Base-by-base conservation (phyloP, 2,329 filamentous ascomycete species). In the Chaetomiaceae sp. region DNA sequence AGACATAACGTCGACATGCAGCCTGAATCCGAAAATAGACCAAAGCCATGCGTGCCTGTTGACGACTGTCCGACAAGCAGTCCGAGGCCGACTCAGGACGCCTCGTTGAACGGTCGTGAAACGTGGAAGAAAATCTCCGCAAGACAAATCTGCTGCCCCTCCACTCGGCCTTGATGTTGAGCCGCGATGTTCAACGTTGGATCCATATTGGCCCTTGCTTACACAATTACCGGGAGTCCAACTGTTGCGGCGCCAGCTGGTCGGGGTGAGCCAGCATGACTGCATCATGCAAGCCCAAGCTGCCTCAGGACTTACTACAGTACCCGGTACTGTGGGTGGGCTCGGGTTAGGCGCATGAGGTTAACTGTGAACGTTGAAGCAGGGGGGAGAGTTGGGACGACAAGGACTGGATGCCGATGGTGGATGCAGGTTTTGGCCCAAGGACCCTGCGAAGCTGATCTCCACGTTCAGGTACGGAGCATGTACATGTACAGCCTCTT, bases 1-100 rank as follows among this genome's bases (percentile, higher is more conserved):
- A 39, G 54, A 55, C 55, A 61, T 63, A 61, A 59, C 63, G 46
- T 57, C 55, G 56, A 60, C 54, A 60, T 53, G 56, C 60, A 60
- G 48, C 50, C 53, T 48, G 52, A 45, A 48, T 30, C 41, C 48
- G 33, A 27, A 53, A 60, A 57, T 57, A 55, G 57, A n/a, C n/a
- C n/a, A n/a, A n/a, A 58, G 42, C 41, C 42, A 37, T 39, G 17
- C n/a, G 33, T 51, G 44, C 50, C 53, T 44, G 46, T 46, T 33
- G 5, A 4, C 10, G 38, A 44, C 39, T 45, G 33, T 20, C 8
- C n/a, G n/a, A n/a, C n/a, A 16, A 25, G 13, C 7, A 21, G 20
- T 5, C n/a, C 25, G 16, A 27, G 21, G 40, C 14, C 37, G 27
- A 14, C 10, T 19, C 9, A 9, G 9, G 16, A 14, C 25, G 8